Evolutionary conservation across 495 filamentous ascomycete genomes (phyloP), one percentile per base, ranked within the genome.

Genomic region (Neurospora sp.): DNA sequence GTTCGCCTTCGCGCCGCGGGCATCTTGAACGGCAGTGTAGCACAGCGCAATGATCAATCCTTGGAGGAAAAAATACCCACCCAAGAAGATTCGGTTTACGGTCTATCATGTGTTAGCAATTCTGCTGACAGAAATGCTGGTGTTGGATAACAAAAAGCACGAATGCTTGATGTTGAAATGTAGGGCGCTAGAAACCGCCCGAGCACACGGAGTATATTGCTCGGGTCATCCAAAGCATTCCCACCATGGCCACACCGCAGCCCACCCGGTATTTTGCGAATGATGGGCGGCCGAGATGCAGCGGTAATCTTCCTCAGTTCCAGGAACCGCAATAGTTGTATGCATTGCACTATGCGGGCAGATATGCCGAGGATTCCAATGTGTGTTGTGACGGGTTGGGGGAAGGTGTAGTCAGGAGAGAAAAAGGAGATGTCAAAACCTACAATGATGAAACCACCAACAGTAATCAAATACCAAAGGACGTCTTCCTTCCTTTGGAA

Each of bases 221-320:
- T 83, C 84, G 86, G 90, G 88, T 91, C 92, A 94, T 93, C 93
- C 91, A 93, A 87, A 88, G 88, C 86, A 85, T 85, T 94, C 92
- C 94, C 93, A 96, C 92, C 93, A 92, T 92, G 86, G 91, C 90
- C 86, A 87, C 91, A 93, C 89, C 89, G 86, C 89, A 85, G 86
- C 90, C 85, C 80, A 87, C 90, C 89, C 85, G 82, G 82, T 85
- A 89, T 86, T 87, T 87, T 93, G 92, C 90, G 91, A 93, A 94
- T 92, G 89, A 90, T 86, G 89, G 85, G 82, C 87, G 87, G 87
- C 81, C 85, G 87, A 84, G 87, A 87, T 89, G 89, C 88, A 91
- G 89, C 92, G 93, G 92, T 91, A 87, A 91, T 98, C 93, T 98
- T 87, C 94, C 94, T 97, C 94, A 86, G 84, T 91, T 93, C 88